Base-by-base conservation (phyloP, 2,329 filamentous ascomycete species). In the Colletotrichum phormii region DNA sequence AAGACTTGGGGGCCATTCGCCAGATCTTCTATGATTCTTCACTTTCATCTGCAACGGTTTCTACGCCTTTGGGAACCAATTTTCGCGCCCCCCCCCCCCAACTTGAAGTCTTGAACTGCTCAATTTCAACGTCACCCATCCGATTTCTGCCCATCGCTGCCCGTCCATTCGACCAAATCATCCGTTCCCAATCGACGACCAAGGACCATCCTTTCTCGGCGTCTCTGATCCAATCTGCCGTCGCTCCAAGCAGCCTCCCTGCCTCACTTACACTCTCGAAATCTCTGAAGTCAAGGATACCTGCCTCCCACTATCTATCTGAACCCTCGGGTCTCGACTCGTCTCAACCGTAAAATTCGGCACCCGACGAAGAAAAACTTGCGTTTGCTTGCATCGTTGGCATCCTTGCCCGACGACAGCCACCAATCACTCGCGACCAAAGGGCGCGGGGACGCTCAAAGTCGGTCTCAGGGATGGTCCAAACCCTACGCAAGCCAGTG, bases 191-290 rank as follows among this genome's bases (percentile, higher is more conserved):
- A 8, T 22, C 42, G 18, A 54, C 29, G 37, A 11, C 53, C 69
- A 29, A 35, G 65, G 70, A n/a, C 46, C 49, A 64, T 70, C 60
- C 59, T 26, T 54, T 55, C 59, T 68, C 69, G 57, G 57, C 68
- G 49, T 13, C 29, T 62, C 35, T 71, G 4, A 3, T 31, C n/a
- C 22, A 58, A 67, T 55, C 37, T 62, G 58, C 64, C 64, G 53
- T 33, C 22, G 13, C 26, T 31, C 15, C 65, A 69, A 54, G 70
- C 70, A 72, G 12, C 26, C 42, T 59, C 65, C 70, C 42, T 64
- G 65, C 24, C 64, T 33, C 4, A 15, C 33, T 22, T 37, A 15
- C 12, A 26, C 9, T 55, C 26, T 49, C 9, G 46, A 51, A 69
- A 55, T 35, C 33, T 55, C 37, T 31, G 15, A 35, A 29, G 22